Evolutionary conservation across 2,329 filamentous ascomycete species (phyloP).

Genomic region (Pleomassaria siparia): DNA sequence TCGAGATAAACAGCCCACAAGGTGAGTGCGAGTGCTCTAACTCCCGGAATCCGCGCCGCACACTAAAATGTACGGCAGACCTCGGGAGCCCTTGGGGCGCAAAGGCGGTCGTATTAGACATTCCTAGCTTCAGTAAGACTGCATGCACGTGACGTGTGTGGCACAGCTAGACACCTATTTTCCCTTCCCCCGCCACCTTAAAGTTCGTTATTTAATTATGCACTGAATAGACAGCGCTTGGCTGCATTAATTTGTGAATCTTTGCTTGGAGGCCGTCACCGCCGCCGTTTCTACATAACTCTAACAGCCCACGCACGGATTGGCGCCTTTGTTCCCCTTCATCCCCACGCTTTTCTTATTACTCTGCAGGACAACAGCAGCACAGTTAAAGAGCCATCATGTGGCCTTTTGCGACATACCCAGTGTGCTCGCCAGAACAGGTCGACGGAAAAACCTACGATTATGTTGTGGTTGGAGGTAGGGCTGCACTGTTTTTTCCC

Average conservation of each 20-base stretch:
- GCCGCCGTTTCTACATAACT: not conserved
- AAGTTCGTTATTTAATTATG: not conserved
- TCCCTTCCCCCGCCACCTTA: too few relatives aligned
- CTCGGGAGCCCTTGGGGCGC: not conserved
- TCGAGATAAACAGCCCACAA: not conserved
- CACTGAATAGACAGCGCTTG: not conserved
- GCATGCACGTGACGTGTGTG: conserved; percentile 1
- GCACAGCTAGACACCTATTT: conserved; percentile 1
- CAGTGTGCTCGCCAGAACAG: conserved; percentile 9
- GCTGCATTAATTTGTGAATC: not conserved
- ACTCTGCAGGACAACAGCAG: conserved; percentile 1
- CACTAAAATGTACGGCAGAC: conserved; percentile 1
- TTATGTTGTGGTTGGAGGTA: conserved; percentile 16
- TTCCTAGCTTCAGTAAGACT: too few relatives aligned
- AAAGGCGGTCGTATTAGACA: not conserved
- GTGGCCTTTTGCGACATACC: conserved; percentile 14
- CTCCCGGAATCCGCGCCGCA: not conserved
- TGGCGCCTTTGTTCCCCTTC: not conserved
- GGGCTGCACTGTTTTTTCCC: conserved; percentile 2
- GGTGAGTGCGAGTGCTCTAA: not conserved
- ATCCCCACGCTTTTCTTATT: conserved; percentile 1
- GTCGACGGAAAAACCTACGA: conserved; percentile 13
- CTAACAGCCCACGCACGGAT: conserved; percentile 1
- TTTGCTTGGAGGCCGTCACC: too few relatives aligned
- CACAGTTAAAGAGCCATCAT: conserved; percentile 6